These are phyloP conservation scores for Pholiota adiposa DNA, from an alignment of 1,284 basidiomycete genomes.

Conservation along the genomic window DNA sequence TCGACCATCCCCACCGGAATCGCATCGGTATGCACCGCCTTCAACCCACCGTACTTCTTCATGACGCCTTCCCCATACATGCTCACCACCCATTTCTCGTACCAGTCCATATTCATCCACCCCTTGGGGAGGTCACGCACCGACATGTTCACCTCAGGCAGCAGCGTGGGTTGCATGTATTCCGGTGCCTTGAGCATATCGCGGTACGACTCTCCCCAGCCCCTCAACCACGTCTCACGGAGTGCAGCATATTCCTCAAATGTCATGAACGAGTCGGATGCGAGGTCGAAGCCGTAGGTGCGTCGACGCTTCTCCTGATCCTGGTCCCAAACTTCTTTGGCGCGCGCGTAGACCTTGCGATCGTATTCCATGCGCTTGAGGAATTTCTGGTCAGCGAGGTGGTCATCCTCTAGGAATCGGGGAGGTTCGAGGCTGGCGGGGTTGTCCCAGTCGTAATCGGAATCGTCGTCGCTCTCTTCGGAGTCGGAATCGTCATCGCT, in stretches of 20 bases:
- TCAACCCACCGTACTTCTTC: conserved; percentile 44
- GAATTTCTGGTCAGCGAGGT: conserved; percentile 25
- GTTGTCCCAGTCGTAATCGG: neutral
- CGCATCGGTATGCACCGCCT: conserved; percentile 43
- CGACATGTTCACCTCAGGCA: conserved; percentile 30
- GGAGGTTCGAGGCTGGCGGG: neutral
- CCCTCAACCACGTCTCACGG: conserved; percentile 35
- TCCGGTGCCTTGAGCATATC: conserved; percentile 31
- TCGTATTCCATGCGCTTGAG: conserved; percentile 28
- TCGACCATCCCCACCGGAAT: conserved; percentile 49
- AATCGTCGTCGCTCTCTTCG: neutral
- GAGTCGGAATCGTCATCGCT: conserved; percentile 2
- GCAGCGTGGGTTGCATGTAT: conserved; percentile 18
- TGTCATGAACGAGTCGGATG: conserved; percentile 34
- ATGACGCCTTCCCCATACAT: conserved; percentile 48
- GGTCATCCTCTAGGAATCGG: conserved; percentile 9
- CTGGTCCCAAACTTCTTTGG: conserved; percentile 34
- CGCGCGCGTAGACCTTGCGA: conserved; percentile 23
- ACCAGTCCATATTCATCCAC: conserved; percentile 30
- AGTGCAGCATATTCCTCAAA: conserved; percentile 38
- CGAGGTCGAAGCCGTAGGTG: neutral
- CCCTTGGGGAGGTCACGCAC: conserved; percentile 4
- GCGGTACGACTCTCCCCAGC: conserved; percentile 36
- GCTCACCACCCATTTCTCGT: conserved; percentile 42
- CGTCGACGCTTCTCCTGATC: conserved; percentile 1